These are phyloP conservation scores for Phaffia tasmanica DNA, from an alignment of 768 basidiomycete species.

Conservation along the genomic window DNA sequence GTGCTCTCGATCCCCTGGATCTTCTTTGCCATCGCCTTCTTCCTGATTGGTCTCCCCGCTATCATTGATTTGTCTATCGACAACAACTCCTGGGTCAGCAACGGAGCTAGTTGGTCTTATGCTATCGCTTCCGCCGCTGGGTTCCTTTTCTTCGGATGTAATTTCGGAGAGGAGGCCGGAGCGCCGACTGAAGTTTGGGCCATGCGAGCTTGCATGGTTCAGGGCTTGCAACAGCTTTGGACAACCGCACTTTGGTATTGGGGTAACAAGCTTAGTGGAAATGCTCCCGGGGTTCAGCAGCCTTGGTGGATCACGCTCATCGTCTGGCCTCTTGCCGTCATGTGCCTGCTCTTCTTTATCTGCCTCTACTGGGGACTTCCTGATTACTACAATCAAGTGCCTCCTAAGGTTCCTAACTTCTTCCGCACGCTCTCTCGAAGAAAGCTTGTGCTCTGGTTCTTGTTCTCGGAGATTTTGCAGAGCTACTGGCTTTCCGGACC, in stretches of 20 bases:
- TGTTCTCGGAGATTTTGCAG: conserved; percentile 80
- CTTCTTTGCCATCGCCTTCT: conserved; percentile 82
- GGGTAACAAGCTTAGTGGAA: conserved; percentile 62
- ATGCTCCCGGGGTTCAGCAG: conserved; percentile 39
- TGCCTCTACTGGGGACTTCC: conserved; percentile 78
- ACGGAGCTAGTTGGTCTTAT: conserved; percentile 74
- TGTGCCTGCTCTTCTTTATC: conserved; percentile 67
- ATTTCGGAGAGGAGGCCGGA: conserved; percentile 96
- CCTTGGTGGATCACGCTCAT: conserved; percentile 79
- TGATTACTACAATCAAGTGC: conserved; percentile 85
- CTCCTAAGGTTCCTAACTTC: conserved; percentile 90
- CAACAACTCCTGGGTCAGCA: conserved; percentile 53
- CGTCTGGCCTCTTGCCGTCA: conserved; percentile 66
- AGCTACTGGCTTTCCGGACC: conserved; percentile 68
- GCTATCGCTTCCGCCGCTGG: conserved; percentile 85
- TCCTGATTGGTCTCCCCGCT: conserved; percentile 80
- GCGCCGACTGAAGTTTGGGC: conserved; percentile 94
- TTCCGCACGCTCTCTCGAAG: conserved; percentile 75
- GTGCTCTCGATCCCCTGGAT: conserved; percentile 79
- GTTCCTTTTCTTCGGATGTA: conserved; percentile 86
- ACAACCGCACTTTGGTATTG: conserved; percentile 92
- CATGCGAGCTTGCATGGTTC: conserved; percentile 77
- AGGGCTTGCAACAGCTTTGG: conserved; percentile 93
- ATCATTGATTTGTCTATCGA: conserved; percentile 48
- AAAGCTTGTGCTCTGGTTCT: conserved; percentile 77